Base-by-base conservation (phyloP, 208 protist genomes). In the Acanthamoeba royreba region DNA sequence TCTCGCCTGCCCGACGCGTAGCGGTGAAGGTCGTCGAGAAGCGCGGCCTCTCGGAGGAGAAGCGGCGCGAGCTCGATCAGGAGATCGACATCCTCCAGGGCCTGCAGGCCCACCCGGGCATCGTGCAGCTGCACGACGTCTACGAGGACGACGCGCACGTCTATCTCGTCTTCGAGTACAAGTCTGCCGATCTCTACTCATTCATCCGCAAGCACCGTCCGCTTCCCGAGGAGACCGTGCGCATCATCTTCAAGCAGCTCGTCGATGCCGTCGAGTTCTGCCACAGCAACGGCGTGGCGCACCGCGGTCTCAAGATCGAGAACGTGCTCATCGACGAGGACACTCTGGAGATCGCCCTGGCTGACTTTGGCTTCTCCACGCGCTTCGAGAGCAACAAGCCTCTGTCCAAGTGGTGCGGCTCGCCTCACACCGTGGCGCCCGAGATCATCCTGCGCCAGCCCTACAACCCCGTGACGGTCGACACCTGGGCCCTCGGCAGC, bases 191-290 rank as follows among this genome's bases (percentile, higher is more conserved):
- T 31, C 69, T 93, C 53, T 93, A 53, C 74, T 87, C 58, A 4
- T 43, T 89, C 40, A 83, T 86, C 40, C 43, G 42, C 42, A 85
- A 93, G 74, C 25, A 79, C 42, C 35, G 91, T 19, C 35, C 66
- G 11, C 63, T 93, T 17, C 22, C 35, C 2, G 87, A 92, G 38
- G 92, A 94, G 11, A 92, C 52, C 4, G 63, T 42, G 5, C 47
- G 61, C n/a, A 17, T 53, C 55, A 87, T 87, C 40, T 94, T 94
- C 66, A 46, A 52, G 58, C 92, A 94, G 43, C 87, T 94, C 28
- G 49, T 94, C 22, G 49, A 86, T 31, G 92, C 58, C 31, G 46
- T 94, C 28, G 92, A 94, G 69, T 94, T 52, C 33, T 63, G 74
- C 74, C 92, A 94, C 52, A 90, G 25, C 46, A 33, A 69, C 19